These are phyloP conservation scores for Nannizziopsis barbatae DNA, from an alignment of 2,329 filamentous ascomycete genomes.

Conservation along the genomic window DNA sequence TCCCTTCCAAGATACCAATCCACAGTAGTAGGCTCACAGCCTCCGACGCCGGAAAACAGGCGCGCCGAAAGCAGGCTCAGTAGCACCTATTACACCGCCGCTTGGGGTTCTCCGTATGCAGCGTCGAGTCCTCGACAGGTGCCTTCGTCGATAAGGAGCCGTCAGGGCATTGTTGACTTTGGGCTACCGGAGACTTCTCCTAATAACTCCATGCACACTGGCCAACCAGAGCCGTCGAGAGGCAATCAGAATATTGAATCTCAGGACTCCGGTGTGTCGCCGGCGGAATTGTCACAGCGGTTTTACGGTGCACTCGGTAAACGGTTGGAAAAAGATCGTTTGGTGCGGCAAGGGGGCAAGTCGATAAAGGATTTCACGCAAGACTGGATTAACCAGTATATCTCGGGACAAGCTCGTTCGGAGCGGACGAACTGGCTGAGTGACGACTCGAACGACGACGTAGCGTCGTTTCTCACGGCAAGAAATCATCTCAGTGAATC, in stretches of 20 bases:
- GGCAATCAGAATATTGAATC: slow-evolving; percentile 5
- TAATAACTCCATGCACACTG: slow-evolving; percentile 21
- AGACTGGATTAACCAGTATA: slow-evolving; percentile 77
- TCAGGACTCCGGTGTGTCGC: neutral
- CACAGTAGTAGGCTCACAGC: slow-evolving; percentile 25
- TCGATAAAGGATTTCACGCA: slow-evolving; percentile 54
- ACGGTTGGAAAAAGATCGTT: slow-evolving; percentile 16
- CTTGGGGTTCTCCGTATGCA: slow-evolving; percentile 87
- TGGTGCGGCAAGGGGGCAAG: slow-evolving; percentile 21
- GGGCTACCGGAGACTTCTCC: slow-evolving; percentile 27
- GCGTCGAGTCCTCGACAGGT: slow-evolving; percentile 42
- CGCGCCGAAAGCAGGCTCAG: slow-evolving; percentile 32
- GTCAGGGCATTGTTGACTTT: slow-evolving; percentile 37
- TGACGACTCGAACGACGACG: slow-evolving; percentile 61
- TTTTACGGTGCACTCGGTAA: slow-evolving; percentile 22
- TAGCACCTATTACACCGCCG: slow-evolving; percentile 56
- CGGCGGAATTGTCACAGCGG: slow-evolving; percentile 15
- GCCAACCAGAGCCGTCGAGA: slow-evolving; percentile 17
- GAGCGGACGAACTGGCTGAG: slow-evolving; percentile 76
- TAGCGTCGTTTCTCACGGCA: slow-evolving; percentile 48
- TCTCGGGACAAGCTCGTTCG: slow-evolving; percentile 56
- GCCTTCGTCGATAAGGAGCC: slow-evolving; percentile 29
- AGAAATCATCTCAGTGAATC: slow-evolving; percentile 33
- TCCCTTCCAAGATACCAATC: slow-evolving; percentile 24
- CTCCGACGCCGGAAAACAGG: slow-evolving; percentile 33